These are phyloP conservation scores for Pugionium cornutum DNA, from an alignment of 345 rosid genomes.

Conservation along the genomic window DNA sequence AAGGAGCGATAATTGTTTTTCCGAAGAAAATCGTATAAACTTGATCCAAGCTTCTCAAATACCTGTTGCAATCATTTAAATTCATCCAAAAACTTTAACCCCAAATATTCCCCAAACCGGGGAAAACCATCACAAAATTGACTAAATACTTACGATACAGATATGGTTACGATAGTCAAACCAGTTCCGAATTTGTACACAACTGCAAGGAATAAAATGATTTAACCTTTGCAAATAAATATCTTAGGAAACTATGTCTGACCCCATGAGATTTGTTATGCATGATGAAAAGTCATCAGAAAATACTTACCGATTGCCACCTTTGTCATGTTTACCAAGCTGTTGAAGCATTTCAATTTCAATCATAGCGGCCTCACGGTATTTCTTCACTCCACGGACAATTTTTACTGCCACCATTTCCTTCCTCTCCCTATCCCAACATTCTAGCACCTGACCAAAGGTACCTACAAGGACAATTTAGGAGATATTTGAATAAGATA, in stretches of 20 bases:
- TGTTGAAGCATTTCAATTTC: conserved; percentile 85
- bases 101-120: conserved; percentile 52
- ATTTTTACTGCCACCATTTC: conserved; percentile 92
- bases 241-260: conserved; percentile 20
- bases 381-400: conserved; percentile 85
- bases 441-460: conserved; percentile 88
- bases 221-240: conserved; percentile 54
- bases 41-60: conserved; percentile 99
- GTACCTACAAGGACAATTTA: conserved; percentile 51
- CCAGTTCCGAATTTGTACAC: conserved; percentile 98
- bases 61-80: conserved; percentile 87
- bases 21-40: conserved; percentile 97
- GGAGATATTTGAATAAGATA: conserved; percentile 14
- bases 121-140: conserved; percentile 63
- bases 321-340: conserved; percentile 78
- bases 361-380: conserved; percentile 92
- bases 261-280: conserved; percentile 25
- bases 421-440: conserved; percentile 85
- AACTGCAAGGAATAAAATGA: conserved; percentile 95
- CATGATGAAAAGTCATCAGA: conserved; percentile 18
- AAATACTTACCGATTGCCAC: conserved; percentile 75
- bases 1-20: conserved; percentile 96
- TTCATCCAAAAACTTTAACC: conserved; percentile 80
- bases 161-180: conserved; percentile 99
- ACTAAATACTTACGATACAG: conserved; percentile 90